phyloP scores from a whole-genome alignment of 495 filamentous ascomycete species.

The Neurospora terricola region DNA sequence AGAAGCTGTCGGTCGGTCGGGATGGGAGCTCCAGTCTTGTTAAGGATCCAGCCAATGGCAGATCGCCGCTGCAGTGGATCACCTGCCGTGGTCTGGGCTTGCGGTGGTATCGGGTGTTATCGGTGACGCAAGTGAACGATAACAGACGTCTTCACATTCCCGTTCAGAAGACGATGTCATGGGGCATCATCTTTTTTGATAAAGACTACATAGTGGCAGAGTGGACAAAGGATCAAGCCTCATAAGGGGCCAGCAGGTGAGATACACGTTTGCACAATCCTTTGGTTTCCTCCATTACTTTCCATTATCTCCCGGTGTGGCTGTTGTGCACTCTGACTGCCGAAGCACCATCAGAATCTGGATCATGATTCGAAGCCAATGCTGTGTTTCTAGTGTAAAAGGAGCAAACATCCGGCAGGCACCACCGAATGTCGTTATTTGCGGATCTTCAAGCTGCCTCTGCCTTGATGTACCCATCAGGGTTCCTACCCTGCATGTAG shows the following conservation, averaged over 20 bases:
- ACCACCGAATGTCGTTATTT: background rate
- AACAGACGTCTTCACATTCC: conserved; percentile 3
- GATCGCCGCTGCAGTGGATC: background rate
- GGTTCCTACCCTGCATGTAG: background rate
- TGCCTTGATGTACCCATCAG: background rate
- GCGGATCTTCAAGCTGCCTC: background rate
- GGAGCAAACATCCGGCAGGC: background rate
- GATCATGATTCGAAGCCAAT: background rate
- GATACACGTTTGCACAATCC: background rate
- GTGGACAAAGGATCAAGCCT: background rate
- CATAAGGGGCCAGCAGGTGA: background rate
- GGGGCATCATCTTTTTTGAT: background rate
- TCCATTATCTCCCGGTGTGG: background rate
- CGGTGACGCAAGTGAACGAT: conserved; percentile 28
- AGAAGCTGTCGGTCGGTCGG: background rate
- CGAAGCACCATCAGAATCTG: background rate
- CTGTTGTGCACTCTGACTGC: background rate
- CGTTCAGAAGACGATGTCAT: background rate
- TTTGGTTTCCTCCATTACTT: background rate
- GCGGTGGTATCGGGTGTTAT: conserved; percentile 17
- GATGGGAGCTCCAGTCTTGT: background rate
- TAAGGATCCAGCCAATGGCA: background rate
- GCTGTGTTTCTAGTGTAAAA: background rate
- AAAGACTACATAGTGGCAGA: background rate
- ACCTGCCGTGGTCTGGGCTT: background rate